These are phyloP conservation scores for Ulota crispa DNA, from an alignment of 225 moss, liverwort and hornwort species.

Conservation along the genomic window DNA sequence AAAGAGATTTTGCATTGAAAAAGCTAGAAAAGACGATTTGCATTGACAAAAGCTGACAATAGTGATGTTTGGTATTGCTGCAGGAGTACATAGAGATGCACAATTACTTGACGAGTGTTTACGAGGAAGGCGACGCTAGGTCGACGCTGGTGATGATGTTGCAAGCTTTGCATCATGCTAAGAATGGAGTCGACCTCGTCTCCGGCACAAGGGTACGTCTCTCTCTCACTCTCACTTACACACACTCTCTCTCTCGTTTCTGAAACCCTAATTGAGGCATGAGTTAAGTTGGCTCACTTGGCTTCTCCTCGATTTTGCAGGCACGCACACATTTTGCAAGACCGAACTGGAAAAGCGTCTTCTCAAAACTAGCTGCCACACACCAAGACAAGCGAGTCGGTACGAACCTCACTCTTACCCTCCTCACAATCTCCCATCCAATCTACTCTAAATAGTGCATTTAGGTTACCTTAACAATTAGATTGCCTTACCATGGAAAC, in stretches of 20 bases:
- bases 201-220: conserved; percentile 90
- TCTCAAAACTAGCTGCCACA: conserved; percentile 78
- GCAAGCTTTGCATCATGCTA: conserved; percentile 92
- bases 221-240: not conserved
- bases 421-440: not conserved
- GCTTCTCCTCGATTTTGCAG: conserved; percentile 28
- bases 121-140: conserved; percentile 95
- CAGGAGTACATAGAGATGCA: conserved; percentile 98
- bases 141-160: conserved; percentile 98
- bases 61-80: not conserved
- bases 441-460: not conserved
- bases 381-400: conserved; percentile 89
- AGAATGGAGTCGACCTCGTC: conserved; percentile 92
- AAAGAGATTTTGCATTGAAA: no score
- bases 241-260: not conserved
- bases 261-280: not conserved
- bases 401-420: conserved; percentile 11
- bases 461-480: no score
- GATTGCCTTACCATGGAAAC: no score
- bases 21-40: no score
- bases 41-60: no score
- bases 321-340: conserved; percentile 98
- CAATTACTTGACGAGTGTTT: conserved; percentile 95
- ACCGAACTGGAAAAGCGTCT: conserved; percentile 98
- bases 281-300: not conserved